These are phyloP conservation scores for Hyaloscypha hepaticicola DNA, from an alignment of 495 filamentous ascomycete genomes.

Conservation along the genomic window DNA sequence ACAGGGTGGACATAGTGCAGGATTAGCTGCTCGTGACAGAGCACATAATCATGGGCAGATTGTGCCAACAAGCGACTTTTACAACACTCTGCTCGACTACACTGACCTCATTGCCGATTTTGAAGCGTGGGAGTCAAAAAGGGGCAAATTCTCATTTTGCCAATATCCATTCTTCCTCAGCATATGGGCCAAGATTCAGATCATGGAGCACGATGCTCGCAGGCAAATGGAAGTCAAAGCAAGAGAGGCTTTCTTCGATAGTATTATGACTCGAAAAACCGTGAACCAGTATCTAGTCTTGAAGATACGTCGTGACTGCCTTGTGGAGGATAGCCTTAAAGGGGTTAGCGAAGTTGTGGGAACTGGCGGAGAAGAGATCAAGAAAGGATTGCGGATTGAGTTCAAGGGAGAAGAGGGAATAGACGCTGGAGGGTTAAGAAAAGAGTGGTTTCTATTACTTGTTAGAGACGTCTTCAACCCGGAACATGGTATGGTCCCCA, in stretches of 20 bases:
- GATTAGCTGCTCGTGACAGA: conserved; percentile 35
- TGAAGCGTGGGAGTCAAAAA: conserved; percentile 78
- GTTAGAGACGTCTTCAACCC: conserved; percentile 92
- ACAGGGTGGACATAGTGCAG: conserved; percentile 24
- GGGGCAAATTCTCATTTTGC: conserved; percentile 82
- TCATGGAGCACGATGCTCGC: conserved; percentile 85
- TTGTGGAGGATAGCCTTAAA: conserved; percentile 88
- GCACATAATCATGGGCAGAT: conserved; percentile 58
- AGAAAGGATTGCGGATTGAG: conserved; percentile 86
- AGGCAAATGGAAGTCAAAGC: conserved; percentile 92
- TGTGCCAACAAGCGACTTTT: conserved; percentile 80
- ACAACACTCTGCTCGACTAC: conserved; percentile 83
- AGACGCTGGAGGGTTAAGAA: conserved; percentile 86
- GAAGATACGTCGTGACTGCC: conserved; percentile 78
- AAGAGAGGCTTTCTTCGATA: conserved; percentile 88
- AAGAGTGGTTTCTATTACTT: conserved; percentile 94
- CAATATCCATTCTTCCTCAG: conserved; percentile 94
- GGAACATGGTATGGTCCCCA: conserved; percentile 66
- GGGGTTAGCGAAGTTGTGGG: conserved; percentile 87
- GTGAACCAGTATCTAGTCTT: conserved; percentile 80
- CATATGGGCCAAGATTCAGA: conserved; percentile 91
- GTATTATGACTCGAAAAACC: conserved; percentile 70
- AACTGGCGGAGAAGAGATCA: conserved; percentile 80
- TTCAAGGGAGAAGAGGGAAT: conserved; percentile 90
- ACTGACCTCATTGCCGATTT: conserved; percentile 86